phyloP scores from a whole-genome alignment of 176 grass and related monocot species.

The Metroxylon sagu region DNA sequence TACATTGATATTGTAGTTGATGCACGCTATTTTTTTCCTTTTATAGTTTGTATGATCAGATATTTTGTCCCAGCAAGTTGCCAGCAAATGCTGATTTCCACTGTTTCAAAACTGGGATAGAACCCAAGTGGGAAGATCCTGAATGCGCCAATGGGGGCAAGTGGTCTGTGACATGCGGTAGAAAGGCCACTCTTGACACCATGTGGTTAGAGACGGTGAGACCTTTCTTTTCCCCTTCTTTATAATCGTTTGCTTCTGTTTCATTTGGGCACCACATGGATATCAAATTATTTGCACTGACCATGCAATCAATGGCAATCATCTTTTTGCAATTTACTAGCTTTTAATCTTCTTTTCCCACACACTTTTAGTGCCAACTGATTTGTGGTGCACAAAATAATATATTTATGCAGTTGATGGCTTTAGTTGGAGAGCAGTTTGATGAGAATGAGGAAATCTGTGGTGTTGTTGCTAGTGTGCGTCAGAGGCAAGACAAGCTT shows the following conservation, averaged over 20 bases:
- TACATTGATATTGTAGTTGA: no score
- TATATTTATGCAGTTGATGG: conserved; percentile 65
- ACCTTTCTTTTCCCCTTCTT: background rate
- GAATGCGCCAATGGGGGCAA: conserved; percentile 97
- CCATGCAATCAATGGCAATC: no score
- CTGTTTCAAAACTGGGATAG: conserved; percentile 80
- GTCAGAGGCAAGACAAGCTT: conserved; percentile 78
- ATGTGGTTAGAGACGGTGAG: conserved; percentile 94
- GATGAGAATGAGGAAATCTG: conserved; percentile 93
- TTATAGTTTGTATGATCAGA: conserved; percentile 71
- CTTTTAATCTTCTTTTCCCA: no score
- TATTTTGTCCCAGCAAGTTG: conserved; percentile 87
- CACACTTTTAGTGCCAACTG: background rate
- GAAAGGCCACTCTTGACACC: conserved; percentile 70
- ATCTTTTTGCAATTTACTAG: no score
- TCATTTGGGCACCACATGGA: background rate
- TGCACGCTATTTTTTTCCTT: background rate
- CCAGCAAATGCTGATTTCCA: conserved; percentile 76
- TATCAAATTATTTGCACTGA: no score
- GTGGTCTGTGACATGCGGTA: conserved; percentile 69
- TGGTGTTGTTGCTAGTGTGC: conserved; percentile 90
- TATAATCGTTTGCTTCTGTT: conserved; percentile 9
- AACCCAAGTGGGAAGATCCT: conserved; percentile 98
- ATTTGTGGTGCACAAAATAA: background rate
- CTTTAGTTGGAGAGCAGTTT: conserved; percentile 93